These are phyloP conservation scores for Aegilops umbellulata DNA, from an alignment of 176 grass and related monocot genomes.

Conservation along the genomic window DNA sequence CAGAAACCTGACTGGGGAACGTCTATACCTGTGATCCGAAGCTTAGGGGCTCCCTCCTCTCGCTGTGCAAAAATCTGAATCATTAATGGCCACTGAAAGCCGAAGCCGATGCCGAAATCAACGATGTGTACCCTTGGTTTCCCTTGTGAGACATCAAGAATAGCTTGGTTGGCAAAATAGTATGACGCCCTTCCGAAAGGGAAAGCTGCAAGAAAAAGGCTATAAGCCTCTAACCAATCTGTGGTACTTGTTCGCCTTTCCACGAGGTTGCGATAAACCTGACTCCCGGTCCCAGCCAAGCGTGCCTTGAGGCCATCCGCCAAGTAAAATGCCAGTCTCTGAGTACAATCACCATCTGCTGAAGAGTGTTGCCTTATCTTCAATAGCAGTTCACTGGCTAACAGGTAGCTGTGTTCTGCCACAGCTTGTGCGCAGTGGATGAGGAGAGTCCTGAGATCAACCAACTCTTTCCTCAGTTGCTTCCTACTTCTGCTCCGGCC, in stretches of 20 bases:
- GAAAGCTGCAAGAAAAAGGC: neutral
- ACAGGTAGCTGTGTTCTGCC: slow-evolving; percentile 7
- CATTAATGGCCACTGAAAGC: slow-evolving; percentile 64
- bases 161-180: slow-evolving; percentile 56
- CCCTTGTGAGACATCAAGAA: slow-evolving; percentile 30
- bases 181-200: slow-evolving; percentile 39
- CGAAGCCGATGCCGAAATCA: slow-evolving; percentile 55
- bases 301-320: slow-evolving; percentile 49
- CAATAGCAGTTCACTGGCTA: slow-evolving; percentile 36
- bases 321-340: slow-evolving; percentile 51
- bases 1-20: slow-evolving; percentile 45
- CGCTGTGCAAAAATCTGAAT: slow-evolving; percentile 38
- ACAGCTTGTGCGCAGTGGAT: slow-evolving; percentile 41
- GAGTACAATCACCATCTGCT: slow-evolving; percentile 34
- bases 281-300: slow-evolving; percentile 41
- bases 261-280: slow-evolving; percentile 26
- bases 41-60: slow-evolving; percentile 23
- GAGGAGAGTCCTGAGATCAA: slow-evolving; percentile 51
- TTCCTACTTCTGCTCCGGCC: slow-evolving; percentile 1
- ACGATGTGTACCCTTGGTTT: slow-evolving; percentile 52
- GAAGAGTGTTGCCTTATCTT: slow-evolving; percentile 48
- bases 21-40: slow-evolving; percentile 61
- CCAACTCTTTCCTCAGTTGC: slow-evolving; percentile 1
- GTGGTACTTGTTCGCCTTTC: neutral
- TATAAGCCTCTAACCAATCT: slow-evolving; percentile 27